Evolutionary conservation across 2,329 filamentous ascomycete species (phyloP).

Genomic region (Grosmannia clavigera): DNA sequence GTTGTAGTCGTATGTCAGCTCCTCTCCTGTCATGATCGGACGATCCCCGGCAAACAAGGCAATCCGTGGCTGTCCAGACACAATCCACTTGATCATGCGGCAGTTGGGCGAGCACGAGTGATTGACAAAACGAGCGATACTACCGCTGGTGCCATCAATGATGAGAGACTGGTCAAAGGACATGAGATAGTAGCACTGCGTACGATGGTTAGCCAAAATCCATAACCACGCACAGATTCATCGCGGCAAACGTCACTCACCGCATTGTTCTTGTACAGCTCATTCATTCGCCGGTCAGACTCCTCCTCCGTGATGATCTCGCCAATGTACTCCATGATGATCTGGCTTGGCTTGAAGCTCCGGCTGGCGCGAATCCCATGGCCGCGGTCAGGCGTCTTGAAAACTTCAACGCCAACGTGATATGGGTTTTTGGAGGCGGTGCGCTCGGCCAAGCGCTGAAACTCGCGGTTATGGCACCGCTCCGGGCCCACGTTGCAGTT

Average conservation of each 20-base stretch:
- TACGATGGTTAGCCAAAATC: conserved; percentile 3
- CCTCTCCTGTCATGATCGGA: conserved; percentile 87
- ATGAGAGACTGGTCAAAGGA: conserved; percentile 98
- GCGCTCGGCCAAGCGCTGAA: conserved; percentile 65
- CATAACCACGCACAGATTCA: neutral
- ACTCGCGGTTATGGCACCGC: conserved; percentile 74
- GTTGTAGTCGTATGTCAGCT: conserved; percentile 87
- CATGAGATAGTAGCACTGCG: conserved; percentile 94
- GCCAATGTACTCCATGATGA: conserved; percentile 96
- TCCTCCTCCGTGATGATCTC: conserved; percentile 95
- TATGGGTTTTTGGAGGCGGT: conserved; percentile 56
- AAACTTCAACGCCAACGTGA: conserved; percentile 85
- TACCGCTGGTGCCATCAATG: conserved; percentile 91
- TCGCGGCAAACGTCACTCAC: conserved; percentile 33
- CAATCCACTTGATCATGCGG: conserved; percentile 96
- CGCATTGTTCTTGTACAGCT: conserved; percentile 86
- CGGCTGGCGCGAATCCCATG: conserved; percentile 87
- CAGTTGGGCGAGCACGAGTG: conserved; percentile 96
- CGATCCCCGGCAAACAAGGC: conserved; percentile 85
- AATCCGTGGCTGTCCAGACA: conserved; percentile 88
- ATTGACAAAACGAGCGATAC: conserved; percentile 95
- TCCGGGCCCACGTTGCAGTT: conserved; percentile 75
- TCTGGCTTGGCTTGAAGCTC: conserved; percentile 76
- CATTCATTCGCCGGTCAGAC: conserved; percentile 85
- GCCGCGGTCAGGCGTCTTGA: conserved; percentile 79